phyloP scores from a whole-genome alignment of 2,329 filamentous ascomycete species.

The Aspergillus aculeatus region DNA sequence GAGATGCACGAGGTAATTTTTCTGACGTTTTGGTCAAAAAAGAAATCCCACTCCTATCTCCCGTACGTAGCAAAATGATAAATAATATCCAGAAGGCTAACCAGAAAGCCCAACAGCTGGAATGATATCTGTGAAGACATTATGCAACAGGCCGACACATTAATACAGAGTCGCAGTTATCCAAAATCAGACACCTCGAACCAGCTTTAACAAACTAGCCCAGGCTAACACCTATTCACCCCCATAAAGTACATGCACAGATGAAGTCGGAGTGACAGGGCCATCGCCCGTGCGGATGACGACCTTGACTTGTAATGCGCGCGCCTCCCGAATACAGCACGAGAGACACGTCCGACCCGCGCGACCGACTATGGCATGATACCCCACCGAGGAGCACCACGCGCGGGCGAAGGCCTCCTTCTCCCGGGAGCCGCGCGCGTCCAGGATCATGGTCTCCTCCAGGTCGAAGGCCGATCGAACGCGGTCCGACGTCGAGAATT shows the following conservation, averaged over 20 bases:
- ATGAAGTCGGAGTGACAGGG: slow-evolving; percentile 2
- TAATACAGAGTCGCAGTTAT: neutral
- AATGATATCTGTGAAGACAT: neutral
- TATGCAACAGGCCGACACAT: neutral
- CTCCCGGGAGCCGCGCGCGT: slow-evolving; percentile 34
- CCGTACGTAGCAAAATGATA: no score
- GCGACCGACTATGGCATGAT: slow-evolving; percentile 43
- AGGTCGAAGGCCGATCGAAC: slow-evolving; percentile 5
- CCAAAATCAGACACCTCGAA: no score
- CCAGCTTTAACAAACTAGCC: no score
- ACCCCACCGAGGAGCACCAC: slow-evolving; percentile 46
- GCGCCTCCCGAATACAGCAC: slow-evolving; percentile 46
- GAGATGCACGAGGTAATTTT: no score
- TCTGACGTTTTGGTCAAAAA: no score
- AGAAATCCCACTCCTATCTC: no score
- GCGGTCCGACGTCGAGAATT: slow-evolving; percentile 3
- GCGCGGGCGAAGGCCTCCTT: slow-evolving; percentile 45
- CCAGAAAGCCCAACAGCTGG: neutral
- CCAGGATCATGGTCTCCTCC: slow-evolving; percentile 34
- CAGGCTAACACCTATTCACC: neutral
- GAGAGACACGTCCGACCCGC: slow-evolving; percentile 40
- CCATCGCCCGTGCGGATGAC: slow-evolving; percentile 40
- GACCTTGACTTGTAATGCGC: slow-evolving; percentile 38
- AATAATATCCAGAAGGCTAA: no score
- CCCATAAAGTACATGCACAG: slow-evolving; percentile 1